Base-by-base conservation (phyloP, 257 asterid genomes). In the Solanum ossicruentum region DNA sequence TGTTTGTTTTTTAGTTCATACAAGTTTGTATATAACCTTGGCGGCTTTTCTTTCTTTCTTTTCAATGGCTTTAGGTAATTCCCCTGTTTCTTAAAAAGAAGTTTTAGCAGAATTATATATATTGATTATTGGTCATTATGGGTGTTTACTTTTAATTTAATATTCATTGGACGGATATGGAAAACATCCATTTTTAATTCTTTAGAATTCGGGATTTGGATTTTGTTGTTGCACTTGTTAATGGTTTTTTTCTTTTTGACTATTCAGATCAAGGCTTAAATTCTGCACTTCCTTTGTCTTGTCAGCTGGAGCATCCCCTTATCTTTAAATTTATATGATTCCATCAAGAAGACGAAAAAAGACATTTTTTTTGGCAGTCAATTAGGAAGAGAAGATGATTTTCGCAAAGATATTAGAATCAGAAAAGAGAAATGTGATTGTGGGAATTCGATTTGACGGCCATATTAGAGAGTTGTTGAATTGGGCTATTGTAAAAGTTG, bases 401-500 rank as follows among this genome's bases (percentile, higher is more conserved):
- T 86, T 91, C 55, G 98, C 79, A n/a, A 71, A 88, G 88, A 80
- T 71, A 79, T 51, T 77, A 71, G 85, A 78, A 73, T 23, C 39
- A 18, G 88, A 78, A 65, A 91, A 90, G 55, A 89, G 93, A 90
- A 91, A 90, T 83, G 93, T 97, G 87, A 28, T 97, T 49, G 99
- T 97, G 77, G 99, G 99, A 12, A 84, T 95, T 81, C 87, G 93
- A 81, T 90, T 95, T 65, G 99, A 97, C 85, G 91, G 85, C 7
- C 91, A 90, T 80, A 89, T 92, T 49, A 90, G 84, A 78, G 98
- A 94, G 90, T 86, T 97, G 88, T 86, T 97, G 67, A 96, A 95
- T 86, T 95, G 98, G 99, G 96, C 99, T 45, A 32, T 97, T 86
- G 91, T 92, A 77, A 97, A 94, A 89, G 97, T 93, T 32, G 98